Base-by-base conservation (phyloP, 2,329 filamentous ascomycete genomes). In the Aureobasidium sp. region DNA sequence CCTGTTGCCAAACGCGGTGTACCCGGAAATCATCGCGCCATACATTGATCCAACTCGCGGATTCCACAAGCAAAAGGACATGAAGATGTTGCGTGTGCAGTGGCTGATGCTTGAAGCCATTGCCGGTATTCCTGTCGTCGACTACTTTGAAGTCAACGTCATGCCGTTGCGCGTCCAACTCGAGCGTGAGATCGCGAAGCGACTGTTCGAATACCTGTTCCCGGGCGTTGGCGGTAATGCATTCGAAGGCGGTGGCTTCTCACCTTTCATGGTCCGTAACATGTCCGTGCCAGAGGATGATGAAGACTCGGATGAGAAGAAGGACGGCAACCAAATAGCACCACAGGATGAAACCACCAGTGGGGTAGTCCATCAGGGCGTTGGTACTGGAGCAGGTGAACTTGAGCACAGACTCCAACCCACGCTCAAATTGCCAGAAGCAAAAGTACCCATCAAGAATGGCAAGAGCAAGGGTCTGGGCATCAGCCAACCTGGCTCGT, bases 81-180 rank as follows among this genome's bases (percentile, higher is more conserved):
- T 82, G 47, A 90, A 91, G 69, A 97, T 97, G 88, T 82, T 99
- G 55, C 85, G 88, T 35, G 89, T 99, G 13, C 94, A 95, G 71
- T 99, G 95, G 90, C 86, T 96, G 71, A 96, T 96, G 90, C 81
- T 99, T 4, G 94, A 99, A 75, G 92, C 94, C 8, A 96, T 99
- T 72, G 94, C 93, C 38, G 94, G 94, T 51, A 99, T 99, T 63
- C 90, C 93, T 0, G 92, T 99, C 33, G 90, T 99, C 79, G 93
- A 97, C 67, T 89, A 95, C 68, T 99, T 99, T 69, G 92, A 97
- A 73, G 89, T 99, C 60, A 90, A 92, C 60, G 77, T 99, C 21
- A 92, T 95, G 72, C 95, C 94, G 0, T 83, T 99, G 71, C 95
- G 91, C 73, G 86, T 99, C 23, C 94, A 99, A 71, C 79, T 99